Evolutionary conservation across 2,329 filamentous ascomycete genomes (phyloP).

Genomic region (Alternaria longipes): DNA sequence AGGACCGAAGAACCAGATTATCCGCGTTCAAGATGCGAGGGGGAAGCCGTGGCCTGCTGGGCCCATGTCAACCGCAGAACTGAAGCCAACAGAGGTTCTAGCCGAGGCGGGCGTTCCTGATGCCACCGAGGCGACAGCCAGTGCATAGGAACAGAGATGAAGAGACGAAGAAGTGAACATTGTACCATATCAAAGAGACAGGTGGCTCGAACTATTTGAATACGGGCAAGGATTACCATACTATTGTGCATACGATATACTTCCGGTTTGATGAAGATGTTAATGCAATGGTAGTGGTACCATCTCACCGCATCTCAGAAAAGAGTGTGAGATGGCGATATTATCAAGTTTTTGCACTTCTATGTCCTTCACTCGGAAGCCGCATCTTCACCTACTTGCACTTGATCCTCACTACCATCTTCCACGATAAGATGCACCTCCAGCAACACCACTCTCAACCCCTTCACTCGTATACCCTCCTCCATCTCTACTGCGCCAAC

Average conservation of each 20-base stretch:
- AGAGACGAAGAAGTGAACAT: background rate
- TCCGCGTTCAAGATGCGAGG: constrained; percentile 88
- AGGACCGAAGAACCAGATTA: constrained; percentile 85
- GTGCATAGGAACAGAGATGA: constrained; percentile 7
- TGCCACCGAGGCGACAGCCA: constrained; percentile 18
- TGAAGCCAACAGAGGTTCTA: constrained; percentile 23
- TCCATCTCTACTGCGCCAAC: background rate
- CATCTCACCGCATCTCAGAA: background rate
- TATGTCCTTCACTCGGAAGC: background rate
- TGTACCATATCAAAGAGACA: constrained; percentile 18
- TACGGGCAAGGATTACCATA: background rate
- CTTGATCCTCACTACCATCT: background rate
- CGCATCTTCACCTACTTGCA: background rate
- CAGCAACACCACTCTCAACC: background rate
- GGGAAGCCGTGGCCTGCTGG: constrained; percentile 80
- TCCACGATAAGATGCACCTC: background rate
- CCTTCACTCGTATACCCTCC: constrained; percentile 6
- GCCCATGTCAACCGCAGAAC: constrained; percentile 42
- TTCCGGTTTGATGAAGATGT: background rate
- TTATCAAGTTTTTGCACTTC: background rate
- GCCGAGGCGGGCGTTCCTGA: constrained; percentile 17
- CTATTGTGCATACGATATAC: background rate
- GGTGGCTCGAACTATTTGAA: background rate
- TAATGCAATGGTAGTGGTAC: background rate
- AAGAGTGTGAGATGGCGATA: background rate